Evolutionary conservation across 2,329 filamentous ascomycete species (phyloP), one percentile per base, ranked within the genome.

Genomic region (Sporothrix mexicana): DNA sequence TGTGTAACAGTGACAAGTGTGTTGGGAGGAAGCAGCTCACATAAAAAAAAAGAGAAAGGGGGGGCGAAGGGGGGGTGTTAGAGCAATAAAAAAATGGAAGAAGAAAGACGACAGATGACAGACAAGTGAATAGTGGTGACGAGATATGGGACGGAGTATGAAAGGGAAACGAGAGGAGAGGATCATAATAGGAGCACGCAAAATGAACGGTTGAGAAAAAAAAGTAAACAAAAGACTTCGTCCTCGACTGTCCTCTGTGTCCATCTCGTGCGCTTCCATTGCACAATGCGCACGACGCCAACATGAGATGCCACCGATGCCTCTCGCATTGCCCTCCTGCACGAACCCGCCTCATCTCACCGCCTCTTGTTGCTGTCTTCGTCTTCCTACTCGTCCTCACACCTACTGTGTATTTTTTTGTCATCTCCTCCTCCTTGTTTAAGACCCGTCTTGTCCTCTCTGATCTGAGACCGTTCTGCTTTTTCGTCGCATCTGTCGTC

Each of bases 401-500:
- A n/a, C n/a, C n/a, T 45, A 45, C 17, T n/a, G n/a, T n/a, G n/a
- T n/a, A n/a, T 1, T 41, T 64, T n/a, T 23, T 6, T 15, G 5
- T 41, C 13, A 30, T 7, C 53, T 51, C 53, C 30, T 25, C 12
- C 25, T 61, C 57, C 3, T 43, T n/a, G 30, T 64, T 10, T 17
- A 36, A 3, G 17, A 45, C 5, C 61, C n/a, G 61, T 47, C 12
- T 64, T 64, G 61, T 64, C n/a, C 61, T 15, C 61, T 41, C 61
- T 64, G 61, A 64, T 64, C 61, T 47, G 41, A 64, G 41, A 64
- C 61, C n/a, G 1, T 64, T 13, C 57, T 62, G 30, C 30, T 30
- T 30, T 30, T 30, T 2, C 30, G 30, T 30, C 51, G n/a, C 10
- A 3, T 20, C 15, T 36, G 25, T 30, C 17, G 25, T 13, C 23